Conservation (phyloP, 306 rosid species). For the Arachis stenosperma region DNA sequence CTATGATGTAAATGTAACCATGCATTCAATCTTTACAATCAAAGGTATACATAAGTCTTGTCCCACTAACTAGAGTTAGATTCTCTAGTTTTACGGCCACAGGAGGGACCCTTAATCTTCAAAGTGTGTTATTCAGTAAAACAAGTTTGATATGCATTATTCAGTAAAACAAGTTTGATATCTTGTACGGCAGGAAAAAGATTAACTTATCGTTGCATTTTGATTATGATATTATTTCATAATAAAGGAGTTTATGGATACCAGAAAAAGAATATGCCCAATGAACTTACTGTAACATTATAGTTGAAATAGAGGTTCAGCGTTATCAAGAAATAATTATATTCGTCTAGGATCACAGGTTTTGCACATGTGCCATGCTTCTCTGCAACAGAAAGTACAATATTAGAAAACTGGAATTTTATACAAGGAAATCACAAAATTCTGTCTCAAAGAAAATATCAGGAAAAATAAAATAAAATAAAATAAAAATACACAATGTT, state of each 20-base stretch:
- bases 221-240: not conserved
- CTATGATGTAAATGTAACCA: conserved; percentile 19
- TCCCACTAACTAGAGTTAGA: too few species aligned
- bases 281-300: conserved; percentile 84
- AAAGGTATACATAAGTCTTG: conserved; percentile 2
- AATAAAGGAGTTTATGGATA: conserved; percentile 12
- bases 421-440: conserved; percentile 29
- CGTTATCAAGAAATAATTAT: conserved; percentile 68
- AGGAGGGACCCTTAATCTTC: not conserved
- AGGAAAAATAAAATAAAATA: not conserved
- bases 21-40: conserved; percentile 18
- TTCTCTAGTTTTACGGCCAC: not conserved
- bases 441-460: conserved; percentile 12
- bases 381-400: conserved; percentile 62
- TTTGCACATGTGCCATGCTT: conserved; percentile 92
- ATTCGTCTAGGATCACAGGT: conserved; percentile 76
- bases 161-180: conserved; percentile 23
- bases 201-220: conserved; percentile 21
- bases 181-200: conserved; percentile 26
- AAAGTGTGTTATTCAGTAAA: conserved; percentile 27
- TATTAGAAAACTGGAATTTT: conserved; percentile 30
- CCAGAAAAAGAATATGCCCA: not conserved
- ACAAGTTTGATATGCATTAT: conserved; percentile 1
- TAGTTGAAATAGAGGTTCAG: conserved; percentile 82
- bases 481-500: not conserved